These are phyloP conservation scores for Stephania cephalantha DNA, from an alignment of 164 flowering plant species.

Conservation along the genomic window DNA sequence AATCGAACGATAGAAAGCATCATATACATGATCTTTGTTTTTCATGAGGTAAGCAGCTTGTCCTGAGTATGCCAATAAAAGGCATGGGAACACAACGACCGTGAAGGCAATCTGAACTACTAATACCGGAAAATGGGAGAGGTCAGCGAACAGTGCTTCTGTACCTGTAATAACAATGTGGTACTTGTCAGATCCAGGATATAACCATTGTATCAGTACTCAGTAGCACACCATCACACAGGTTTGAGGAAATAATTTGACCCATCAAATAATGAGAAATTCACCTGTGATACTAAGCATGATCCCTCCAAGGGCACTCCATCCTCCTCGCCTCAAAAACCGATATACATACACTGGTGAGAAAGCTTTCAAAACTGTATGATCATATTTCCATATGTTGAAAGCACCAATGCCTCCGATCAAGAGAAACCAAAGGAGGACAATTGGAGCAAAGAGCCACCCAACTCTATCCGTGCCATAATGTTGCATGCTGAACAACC, in stretches of 20 bases:
- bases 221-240: neutral
- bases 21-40: slow-evolving; percentile 49
- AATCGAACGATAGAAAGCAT: slow-evolving; percentile 88
- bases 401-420: slow-evolving; percentile 87
- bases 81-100: slow-evolving; percentile 85
- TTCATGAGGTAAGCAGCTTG: slow-evolving; percentile 89
- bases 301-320: slow-evolving; percentile 91
- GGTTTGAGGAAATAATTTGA: slow-evolving; percentile 6
- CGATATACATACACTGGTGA: slow-evolving; percentile 77
- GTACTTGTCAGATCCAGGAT: neutral
- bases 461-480: slow-evolving; percentile 93
- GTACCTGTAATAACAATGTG: slow-evolving; percentile 55
- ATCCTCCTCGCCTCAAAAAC: slow-evolving; percentile 63
- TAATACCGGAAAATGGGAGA: slow-evolving; percentile 81
- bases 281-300: slow-evolving; percentile 95
- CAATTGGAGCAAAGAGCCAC: slow-evolving; percentile 96
- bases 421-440: slow-evolving; percentile 84
- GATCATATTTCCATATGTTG: slow-evolving; percentile 80
- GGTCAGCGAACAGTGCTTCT: slow-evolving; percentile 95
- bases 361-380: slow-evolving; percentile 72
- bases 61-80: slow-evolving; percentile 85
- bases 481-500: slow-evolving; percentile 94
- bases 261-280: neutral
- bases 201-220: neutral
- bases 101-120: slow-evolving; percentile 91